Evolutionary conservation across 2,329 filamentous ascomycete genomes (phyloP).

Genomic region (Sarocladiaceae sp.): DNA sequence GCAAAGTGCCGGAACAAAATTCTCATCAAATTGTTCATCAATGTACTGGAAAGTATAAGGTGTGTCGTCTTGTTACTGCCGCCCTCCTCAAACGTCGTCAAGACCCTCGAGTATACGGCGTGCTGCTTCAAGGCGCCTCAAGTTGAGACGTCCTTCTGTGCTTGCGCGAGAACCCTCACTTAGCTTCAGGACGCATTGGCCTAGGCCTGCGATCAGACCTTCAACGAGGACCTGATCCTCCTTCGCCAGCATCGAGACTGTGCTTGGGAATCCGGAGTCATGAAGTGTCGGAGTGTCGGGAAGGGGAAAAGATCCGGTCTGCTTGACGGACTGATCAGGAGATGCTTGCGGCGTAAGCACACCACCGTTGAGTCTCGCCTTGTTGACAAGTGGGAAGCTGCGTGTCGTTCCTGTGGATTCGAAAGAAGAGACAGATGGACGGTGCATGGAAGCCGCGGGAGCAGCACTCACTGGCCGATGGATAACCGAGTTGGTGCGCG

Average conservation of each 20-base stretch:
- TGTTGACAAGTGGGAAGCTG: slow-evolving; percentile 59
- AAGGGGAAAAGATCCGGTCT: slow-evolving; percentile 40
- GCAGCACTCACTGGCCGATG: slow-evolving; percentile 40
- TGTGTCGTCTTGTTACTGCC: too few relatives aligned
- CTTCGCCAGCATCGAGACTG: slow-evolving; percentile 38
- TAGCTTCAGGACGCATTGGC: slow-evolving; percentile 55
- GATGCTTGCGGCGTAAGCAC: slow-evolving; percentile 45
- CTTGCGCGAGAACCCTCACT: slow-evolving; percentile 50
- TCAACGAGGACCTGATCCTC: slow-evolving; percentile 60
- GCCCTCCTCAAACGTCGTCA: slow-evolving; percentile 37
- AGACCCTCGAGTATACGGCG: slow-evolving; percentile 68
- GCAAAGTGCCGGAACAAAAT: not conserved
- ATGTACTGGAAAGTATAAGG: not conserved
- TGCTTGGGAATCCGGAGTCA: not conserved
- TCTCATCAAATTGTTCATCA: not conserved
- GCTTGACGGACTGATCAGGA: slow-evolving; percentile 44
- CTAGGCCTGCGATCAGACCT: slow-evolving; percentile 54
- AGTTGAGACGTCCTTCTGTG: slow-evolving; percentile 59
- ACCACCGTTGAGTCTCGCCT: slow-evolving; percentile 40
- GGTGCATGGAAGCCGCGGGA: slow-evolving; percentile 37
- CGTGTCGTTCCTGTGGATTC: slow-evolving; percentile 56
- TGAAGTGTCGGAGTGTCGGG: slow-evolving; percentile 36
- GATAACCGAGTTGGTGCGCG: slow-evolving; percentile 30
- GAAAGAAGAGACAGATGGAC: slow-evolving; percentile 53
- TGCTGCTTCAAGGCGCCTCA: slow-evolving; percentile 71